Conservation (phyloP, 768 basidiomycete species). For the Lactarius tabidus region DNA sequence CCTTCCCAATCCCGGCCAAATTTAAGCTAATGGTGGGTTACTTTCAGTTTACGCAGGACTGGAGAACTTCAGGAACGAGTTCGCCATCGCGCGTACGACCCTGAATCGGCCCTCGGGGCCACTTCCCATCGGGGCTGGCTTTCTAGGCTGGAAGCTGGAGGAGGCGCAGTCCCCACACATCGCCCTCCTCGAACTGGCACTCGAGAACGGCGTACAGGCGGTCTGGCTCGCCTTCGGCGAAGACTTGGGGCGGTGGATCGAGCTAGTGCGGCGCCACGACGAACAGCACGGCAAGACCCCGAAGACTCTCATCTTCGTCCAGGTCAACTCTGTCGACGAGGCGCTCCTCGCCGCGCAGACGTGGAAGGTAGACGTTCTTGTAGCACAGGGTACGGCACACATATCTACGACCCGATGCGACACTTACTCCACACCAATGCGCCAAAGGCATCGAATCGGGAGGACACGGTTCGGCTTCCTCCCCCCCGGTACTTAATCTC, state of each 20-base stretch:
- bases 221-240: constrained; percentile 75
- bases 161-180: constrained; percentile 37
- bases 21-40: not conserved
- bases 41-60: constrained; percentile 45
- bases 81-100: constrained; percentile 47
- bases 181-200: constrained; percentile 44
- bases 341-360: constrained; percentile 55
- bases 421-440: not conserved
- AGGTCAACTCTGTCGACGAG: constrained; percentile 57
- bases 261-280: constrained; percentile 55
- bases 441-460: constrained; percentile 70
- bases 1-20: not conserved
- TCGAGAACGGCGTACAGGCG: constrained; percentile 55
- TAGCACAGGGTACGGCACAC: constrained; percentile 62
- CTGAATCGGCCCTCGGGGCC: constrained; percentile 34
- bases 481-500: constrained; percentile 58
- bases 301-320: constrained; percentile 57
- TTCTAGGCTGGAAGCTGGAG: constrained; percentile 69
- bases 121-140: constrained; percentile 69
- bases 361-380: constrained; percentile 71
- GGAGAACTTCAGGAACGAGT: constrained; percentile 45
- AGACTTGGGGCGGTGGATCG: constrained; percentile 55
- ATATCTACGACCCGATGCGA: not conserved
- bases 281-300: constrained; percentile 36
- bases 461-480: constrained; percentile 60